Base-by-base conservation (phyloP, 2,329 filamentous ascomycete species). In the Sarocladiaceae sp. region DNA sequence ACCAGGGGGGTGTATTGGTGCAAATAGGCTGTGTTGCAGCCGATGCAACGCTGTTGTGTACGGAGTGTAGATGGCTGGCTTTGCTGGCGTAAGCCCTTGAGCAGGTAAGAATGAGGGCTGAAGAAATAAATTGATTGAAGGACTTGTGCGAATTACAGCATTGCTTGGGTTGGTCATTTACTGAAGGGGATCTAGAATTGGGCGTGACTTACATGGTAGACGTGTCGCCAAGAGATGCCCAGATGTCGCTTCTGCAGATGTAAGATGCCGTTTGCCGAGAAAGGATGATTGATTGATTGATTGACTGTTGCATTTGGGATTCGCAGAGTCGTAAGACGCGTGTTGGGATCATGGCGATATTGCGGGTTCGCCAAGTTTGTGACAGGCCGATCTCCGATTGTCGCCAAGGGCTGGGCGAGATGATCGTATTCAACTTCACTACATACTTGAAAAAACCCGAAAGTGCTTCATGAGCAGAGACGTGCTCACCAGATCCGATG, bases 211-310 rank as follows among this genome's bases (percentile, higher is more conserved):
- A 40, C n/a, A 40, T 40, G 18, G 37, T 22, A n/a, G 37, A 22
- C 37, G 10, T 6, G 44, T 33, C 26, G 44, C 44, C 44, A 48
- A 48, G 44, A 29, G 44, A 48, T 48, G 44, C 44, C 44, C 44
- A 48, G 44, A 25, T 29, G 26, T 48, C 22, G 44, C 44, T 26
- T 10, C 29, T 33, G 44, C 44, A 48, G 25, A 33, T 48, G 44
- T 13, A 48, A 4, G 28, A 48, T 48, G 44, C 26, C 44, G 44
- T 33, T 4, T 15, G n/a, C 44, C 44, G 44, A 48, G 44, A 15
- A 31, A 15, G 15, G 15, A 8, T 31, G n/a, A n/a, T n/a, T n/a
- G n/a, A n/a, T n/a, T n/a, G n/a, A n/a, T n/a, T n/a, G n/a, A n/a
- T n/a, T n/a, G n/a, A n/a, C n/a, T n/a, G n/a, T n/a, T n/a, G n/a